Base-by-base conservation (phyloP, 2,329 filamentous ascomycete species). In the Aspergillus fijiensis region DNA sequence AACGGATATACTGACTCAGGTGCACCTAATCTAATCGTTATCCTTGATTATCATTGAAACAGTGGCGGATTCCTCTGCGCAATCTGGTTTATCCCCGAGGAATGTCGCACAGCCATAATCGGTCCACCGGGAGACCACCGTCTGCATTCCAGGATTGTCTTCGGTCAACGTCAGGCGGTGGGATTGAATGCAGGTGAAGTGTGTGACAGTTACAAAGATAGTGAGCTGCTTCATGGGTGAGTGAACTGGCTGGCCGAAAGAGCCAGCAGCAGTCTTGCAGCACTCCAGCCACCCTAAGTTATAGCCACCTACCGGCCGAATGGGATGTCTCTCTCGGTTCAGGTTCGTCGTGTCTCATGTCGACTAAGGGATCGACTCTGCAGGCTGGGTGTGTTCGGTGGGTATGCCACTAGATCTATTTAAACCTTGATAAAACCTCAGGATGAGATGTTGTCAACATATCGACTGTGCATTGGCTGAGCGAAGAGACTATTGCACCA, bases 71-170 rank as follows among this genome's bases (percentile, higher is more conserved):
- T 47, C 42, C 53, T 47, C 45, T 48, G 33, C 33, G 11, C 33
- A 16, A 49, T 49, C 14, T 47, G 42, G 48, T 55, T 19, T 45
- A 45, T 45, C 45, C 42, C 42, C 53, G 53, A 25, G 35, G 53
- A 49, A 55, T 55, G 53, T 55, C 29, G 53, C 48, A 55, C 53
- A 55, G 53, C 33, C 48, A 55, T 47, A 55, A 55, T 27, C 53
- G 27, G 53, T 55, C 53, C 53, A 55, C 53, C 42, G 47, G 53
- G 53, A 55, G 29, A 55, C 27, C 29, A 45, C 53, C 45, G 53
- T 16, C 53, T 49, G 23, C 51, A 25, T 52, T 39, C 53, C 39
- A 45, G 39, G 39, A 47, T 49, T 55, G n/a, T 45, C 45, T 27
- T 45, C 39, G 35, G 23, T 35, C 52, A 55, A 55, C 52, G 52